Base-by-base conservation (phyloP, 73 alveolate genomes). In the Blepharisma japonicum region DNA sequence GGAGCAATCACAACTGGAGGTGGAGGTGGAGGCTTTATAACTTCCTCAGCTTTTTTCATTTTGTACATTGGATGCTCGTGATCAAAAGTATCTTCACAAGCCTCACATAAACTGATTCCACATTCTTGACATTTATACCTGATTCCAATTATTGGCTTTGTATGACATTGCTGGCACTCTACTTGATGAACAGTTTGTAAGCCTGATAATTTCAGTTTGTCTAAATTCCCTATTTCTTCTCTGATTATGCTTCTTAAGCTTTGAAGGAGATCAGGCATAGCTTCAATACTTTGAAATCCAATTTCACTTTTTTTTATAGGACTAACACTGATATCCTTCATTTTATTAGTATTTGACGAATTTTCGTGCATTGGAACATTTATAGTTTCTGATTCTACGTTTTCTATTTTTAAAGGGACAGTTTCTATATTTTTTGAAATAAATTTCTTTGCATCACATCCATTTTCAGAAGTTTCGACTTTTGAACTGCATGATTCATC, bases 111-210 rank as follows among this genome's bases (percentile, higher is more conserved):
- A 18, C 23, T 25, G 23, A 25, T 25, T 1, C 4, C 18, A 61
- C 74, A 61, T 25, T 61, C 74, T 8, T n/a, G 23, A 48, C 74
- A 61, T 25, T 61, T 61, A 61, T 61, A 61, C 74, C 74, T 61
- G 11, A 61, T 61, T 39, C 74, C 74, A 3, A 25, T 25, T 8
- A 61, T 61, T 1, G 74, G 74, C 11, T 14, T 18, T 14, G 47
- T 18, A 14, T 25, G 14, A 61, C 74, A 61, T 18, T 14, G 18
- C 14, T n/a, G 0, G 23, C 74, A 61, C 2, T 14, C 46, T 8
- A 61, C 47, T 20, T 39, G 47, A 61, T 61, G 74, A 0, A 14
- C 18, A 61, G 23, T 25, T 9, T 14, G 11, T 53, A 53, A 14
- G 27, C 67, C 67, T 53, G 67, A 53, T 25, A 25, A 61, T 39